phyloP scores from a whole-genome alignment of 176 grass and related monocot species.

The Leersia perrieri region DNA sequence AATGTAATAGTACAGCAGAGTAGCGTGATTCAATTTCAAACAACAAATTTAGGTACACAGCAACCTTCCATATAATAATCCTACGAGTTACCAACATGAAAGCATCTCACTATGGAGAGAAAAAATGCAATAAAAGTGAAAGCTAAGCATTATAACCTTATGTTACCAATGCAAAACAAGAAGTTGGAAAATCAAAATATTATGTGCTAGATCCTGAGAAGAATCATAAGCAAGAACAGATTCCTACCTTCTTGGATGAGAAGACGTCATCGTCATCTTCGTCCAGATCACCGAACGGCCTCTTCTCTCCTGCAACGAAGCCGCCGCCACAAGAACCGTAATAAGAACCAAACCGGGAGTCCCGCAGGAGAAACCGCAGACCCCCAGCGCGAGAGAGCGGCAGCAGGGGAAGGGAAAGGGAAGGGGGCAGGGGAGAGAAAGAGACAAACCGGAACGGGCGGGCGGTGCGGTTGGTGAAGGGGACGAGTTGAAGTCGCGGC shows the following conservation, averaged over 20 bases:
- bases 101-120: not conserved
- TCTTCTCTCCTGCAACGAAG: conserved; percentile 63
- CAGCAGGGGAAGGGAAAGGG: not conserved
- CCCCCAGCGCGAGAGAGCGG: not conserved
- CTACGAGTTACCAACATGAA: not conserved
- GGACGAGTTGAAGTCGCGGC: conserved; percentile 31
- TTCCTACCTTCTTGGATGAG: conserved; percentile 63
- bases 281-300: conserved; percentile 71
- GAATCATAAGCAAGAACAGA: not conserved
- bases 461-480: conserved; percentile 18
- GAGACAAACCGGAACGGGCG: conserved; percentile 8
- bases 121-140: not conserved
- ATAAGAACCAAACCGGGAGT: not conserved
- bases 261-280: conserved; percentile 89
- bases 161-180: not conserved
- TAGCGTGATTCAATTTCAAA: not conserved
- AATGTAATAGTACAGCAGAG: not conserved
- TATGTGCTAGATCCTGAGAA: not conserved
- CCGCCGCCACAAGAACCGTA: not conserved
- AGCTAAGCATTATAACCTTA: not conserved
- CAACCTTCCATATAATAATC: not conserved
- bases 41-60: not conserved
- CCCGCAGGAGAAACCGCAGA: not conserved
- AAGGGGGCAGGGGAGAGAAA: not conserved
- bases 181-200: not conserved